Base-by-base conservation (phyloP, 2,329 filamentous ascomycete species). In the Byssochlamys sp. region DNA sequence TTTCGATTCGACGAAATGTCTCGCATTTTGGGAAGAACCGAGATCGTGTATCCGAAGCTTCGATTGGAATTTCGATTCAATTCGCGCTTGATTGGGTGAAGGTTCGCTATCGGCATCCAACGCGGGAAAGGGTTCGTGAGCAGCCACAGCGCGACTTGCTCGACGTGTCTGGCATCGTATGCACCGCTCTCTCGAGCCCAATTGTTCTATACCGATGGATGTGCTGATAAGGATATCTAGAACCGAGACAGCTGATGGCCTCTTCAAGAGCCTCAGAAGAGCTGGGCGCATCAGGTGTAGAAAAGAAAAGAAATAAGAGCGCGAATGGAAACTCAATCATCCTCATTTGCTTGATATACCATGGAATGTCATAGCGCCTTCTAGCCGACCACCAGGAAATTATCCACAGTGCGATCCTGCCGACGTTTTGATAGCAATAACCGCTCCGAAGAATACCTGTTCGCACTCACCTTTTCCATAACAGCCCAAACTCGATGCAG, bases 231-330 rank as follows among this genome's bases (percentile, higher is more conserved):
- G 63, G 51, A 65, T 63, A 59, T 71, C 66, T 60, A 75, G 68
- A 54, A 74, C 64, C 58, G 69, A 70, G 60, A 75, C 62, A 60
- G 73, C 67, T 61, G 73, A 74, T 61, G 71, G 71, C 65, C 71
- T 72, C 69, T 70, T 73, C 69, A 75, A 63, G 58, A 75, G 63
- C 67, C 72, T 71, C 66, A 73, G 69, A 68, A 76, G 68, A 67
- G 72, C 74, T 67, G 72, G 69, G 65, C 73, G 72, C 74, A 76
- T 76, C 62, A 61, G 63, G 67, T 60, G 54, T 65, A 54, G 59
- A 49, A 58, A 59, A 56, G 59, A 33, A 48, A 62, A 59, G 57
- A 25, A 45, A 29, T 14, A 49, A 50, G 51, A 26, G 49, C 26
- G 35, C 45, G 35, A 35, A 35, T 26, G 54, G 39, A 28, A 51